These are phyloP conservation scores for Capsicum pubescens DNA, from an alignment of 257 asterid species.

Conservation along the genomic window DNA sequence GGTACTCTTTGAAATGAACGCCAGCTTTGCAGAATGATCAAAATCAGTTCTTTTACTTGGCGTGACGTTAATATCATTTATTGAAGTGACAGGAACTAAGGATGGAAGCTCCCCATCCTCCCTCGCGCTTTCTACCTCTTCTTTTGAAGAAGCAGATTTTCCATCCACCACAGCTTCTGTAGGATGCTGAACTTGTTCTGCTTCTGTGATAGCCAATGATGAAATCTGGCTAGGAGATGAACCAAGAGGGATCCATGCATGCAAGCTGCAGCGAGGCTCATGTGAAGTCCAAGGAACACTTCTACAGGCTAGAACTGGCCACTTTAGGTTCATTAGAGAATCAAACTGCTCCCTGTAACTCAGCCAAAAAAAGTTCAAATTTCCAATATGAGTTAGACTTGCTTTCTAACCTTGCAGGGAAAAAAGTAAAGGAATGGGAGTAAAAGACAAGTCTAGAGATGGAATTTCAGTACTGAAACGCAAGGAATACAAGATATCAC, in stretches of 20 bases:
- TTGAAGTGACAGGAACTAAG: slow-evolving; percentile 49
- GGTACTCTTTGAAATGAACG: slow-evolving; percentile 69
- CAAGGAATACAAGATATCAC: slow-evolving; percentile 28
- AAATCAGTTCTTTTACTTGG: slow-evolving; percentile 54
- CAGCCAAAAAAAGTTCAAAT: slow-evolving; percentile 53
- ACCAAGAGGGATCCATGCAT: slow-evolving; percentile 59
- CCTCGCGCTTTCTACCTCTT: slow-evolving; percentile 61
- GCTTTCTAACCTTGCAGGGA: slow-evolving; percentile 28
- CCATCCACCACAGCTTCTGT: slow-evolving; percentile 44
- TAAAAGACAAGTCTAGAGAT: slow-evolving; percentile 24
- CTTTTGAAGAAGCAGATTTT: slow-evolving; percentile 51
- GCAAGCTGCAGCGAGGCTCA: slow-evolving; percentile 77
- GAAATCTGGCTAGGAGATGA: slow-evolving; percentile 44
- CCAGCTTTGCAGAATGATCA: slow-evolving; percentile 60
- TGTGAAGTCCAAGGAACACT: slow-evolving; percentile 92
- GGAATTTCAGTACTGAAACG: slow-evolving; percentile 12
- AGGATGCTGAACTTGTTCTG: slow-evolving; percentile 56
- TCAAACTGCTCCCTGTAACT: slow-evolving; percentile 83
- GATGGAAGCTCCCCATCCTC: slow-evolving; percentile 98
- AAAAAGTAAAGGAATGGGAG: slow-evolving; percentile 19
- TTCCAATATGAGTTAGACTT: slow-evolving; percentile 33
- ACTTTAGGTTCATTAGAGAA: slow-evolving; percentile 69
- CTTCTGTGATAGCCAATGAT: slow-evolving; percentile 43
- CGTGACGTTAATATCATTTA: slow-evolving; percentile 44
- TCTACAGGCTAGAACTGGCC: slow-evolving; percentile 73